phyloP scores from a whole-genome alignment of 148 eudicot species.

The Talinum fruticosum region DNA sequence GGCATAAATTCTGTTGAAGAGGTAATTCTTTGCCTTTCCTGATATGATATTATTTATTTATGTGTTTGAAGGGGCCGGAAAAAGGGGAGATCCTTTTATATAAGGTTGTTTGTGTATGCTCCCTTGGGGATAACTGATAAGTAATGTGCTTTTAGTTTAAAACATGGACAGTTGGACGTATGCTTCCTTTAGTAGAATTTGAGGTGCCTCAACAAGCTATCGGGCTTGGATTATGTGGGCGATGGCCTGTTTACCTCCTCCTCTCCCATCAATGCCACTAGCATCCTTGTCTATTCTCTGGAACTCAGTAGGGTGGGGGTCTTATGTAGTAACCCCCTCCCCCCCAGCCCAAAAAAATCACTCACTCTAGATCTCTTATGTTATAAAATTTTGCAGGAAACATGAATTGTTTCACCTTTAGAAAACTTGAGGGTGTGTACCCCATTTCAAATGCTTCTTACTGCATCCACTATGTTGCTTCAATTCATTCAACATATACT shows the following conservation, averaged over 20 bases:
- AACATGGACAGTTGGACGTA: not conserved
- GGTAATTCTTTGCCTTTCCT: constrained; percentile 36
- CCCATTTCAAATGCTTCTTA: not conserved
- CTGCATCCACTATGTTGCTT: not conserved
- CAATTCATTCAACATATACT: not conserved
- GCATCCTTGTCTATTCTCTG: too few relatives aligned
- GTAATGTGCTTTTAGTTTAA: not conserved
- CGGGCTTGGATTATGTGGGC: too few relatives aligned
- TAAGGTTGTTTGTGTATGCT: not conserved
- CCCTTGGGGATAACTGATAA: not conserved
- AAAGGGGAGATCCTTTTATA: not conserved
- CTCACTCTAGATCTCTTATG: not conserved
- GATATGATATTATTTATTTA: too few relatives aligned
- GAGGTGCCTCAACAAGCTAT: too few relatives aligned
- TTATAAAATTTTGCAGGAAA: too few relatives aligned
- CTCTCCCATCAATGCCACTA: too few relatives aligned
- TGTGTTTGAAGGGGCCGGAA: not conserved
- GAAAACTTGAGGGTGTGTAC: not conserved
- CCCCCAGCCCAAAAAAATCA: too few relatives aligned
- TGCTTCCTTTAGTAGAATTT: too few relatives aligned
- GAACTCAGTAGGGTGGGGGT: too few relatives aligned
- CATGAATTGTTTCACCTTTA: not conserved
- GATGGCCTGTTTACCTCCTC: too few relatives aligned
- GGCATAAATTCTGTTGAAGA: constrained; percentile 82
- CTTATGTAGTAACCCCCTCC: too few relatives aligned